Evolutionary conservation across 139 green algal genomes (phyloP).

Genomic region (Yamagishiella unicocca): DNA sequence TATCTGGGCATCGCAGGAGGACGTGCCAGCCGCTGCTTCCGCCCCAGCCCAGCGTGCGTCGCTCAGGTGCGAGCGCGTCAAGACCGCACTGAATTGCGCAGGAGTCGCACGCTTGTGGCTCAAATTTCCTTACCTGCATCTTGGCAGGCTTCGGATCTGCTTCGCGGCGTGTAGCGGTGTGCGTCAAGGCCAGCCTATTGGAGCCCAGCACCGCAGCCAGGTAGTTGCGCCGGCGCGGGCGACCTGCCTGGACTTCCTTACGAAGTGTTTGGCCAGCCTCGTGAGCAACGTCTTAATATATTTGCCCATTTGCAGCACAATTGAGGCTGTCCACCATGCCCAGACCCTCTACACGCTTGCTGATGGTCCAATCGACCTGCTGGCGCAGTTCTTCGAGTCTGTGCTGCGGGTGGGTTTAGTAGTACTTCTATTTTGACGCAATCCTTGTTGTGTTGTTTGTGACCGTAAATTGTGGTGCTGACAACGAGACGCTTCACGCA

Average conservation of each 20-base stretch:
- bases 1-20: conserved; percentile 18
- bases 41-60: neutral
- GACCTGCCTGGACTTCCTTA: neutral
- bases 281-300: neutral
- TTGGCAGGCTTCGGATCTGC: conserved; percentile 28
- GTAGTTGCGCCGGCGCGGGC: conserved; percentile 23
- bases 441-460: neutral
- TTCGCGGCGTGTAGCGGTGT: conserved; percentile 8
- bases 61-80: neutral
- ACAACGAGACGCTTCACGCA: conserved; percentile 44
- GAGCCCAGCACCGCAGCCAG: conserved; percentile 29
- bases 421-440: neutral
- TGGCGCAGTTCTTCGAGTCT: conserved; percentile 81
- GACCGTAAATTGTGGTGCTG: too few relatives aligned
- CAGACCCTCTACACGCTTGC: conserved; percentile 53
- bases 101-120: neutral
- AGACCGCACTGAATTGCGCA: neutral
- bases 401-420: conserved; percentile 73
- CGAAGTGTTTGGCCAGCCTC: too few relatives aligned
- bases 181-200: conserved; percentile 34
- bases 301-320: neutral
- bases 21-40: conserved; percentile 32
- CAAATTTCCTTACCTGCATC: neutral
- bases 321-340: conserved; percentile 42
- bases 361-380: conserved; percentile 74